These are phyloP conservation scores for Saturnispora hagleri DNA, from an alignment of 805 yeast genomes.

Conservation along the genomic window DNA sequence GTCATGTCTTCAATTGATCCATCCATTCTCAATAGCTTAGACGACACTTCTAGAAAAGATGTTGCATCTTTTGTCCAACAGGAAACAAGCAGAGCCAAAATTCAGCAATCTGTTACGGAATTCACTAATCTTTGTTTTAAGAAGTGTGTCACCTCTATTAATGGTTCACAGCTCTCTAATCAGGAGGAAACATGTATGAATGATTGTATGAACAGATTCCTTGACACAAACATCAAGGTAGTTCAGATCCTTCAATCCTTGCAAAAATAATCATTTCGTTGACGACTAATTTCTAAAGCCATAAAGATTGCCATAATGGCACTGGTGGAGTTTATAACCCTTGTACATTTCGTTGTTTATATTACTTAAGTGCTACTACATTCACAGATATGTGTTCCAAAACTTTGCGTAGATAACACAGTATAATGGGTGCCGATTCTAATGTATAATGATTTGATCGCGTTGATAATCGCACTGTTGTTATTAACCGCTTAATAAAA, in stretches of 20 bases:
- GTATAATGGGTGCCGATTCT: background rate
- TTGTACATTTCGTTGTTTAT: background rate
- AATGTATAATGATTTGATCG: background rate
- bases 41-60: constrained; percentile 65
- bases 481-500: background rate
- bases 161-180: constrained; percentile 39
- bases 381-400: background rate
- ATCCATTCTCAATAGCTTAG: constrained; percentile 32
- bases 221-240: constrained; percentile 80
- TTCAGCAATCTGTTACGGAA: constrained; percentile 76
- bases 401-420: background rate
- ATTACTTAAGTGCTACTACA: background rate
- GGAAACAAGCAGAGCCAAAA: constrained; percentile 80
- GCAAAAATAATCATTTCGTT: constrained; percentile 9
- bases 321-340: background rate
- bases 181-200: constrained; percentile 65
- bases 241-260: constrained; percentile 40
- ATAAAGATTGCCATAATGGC: background rate
- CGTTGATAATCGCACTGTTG: background rate
- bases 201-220: constrained; percentile 76
- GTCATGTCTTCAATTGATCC: constrained; percentile 17
- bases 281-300: background rate
- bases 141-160: constrained; percentile 55
- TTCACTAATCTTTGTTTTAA: constrained; percentile 89
- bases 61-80: constrained; percentile 67